A percentile compares a stretch with the other conserved stretches of the same genome.
These are phyloP conservation scores for Santalum album DNA, from an alignment of 164 flowering plant species.

Conservation along the genomic window DNA sequence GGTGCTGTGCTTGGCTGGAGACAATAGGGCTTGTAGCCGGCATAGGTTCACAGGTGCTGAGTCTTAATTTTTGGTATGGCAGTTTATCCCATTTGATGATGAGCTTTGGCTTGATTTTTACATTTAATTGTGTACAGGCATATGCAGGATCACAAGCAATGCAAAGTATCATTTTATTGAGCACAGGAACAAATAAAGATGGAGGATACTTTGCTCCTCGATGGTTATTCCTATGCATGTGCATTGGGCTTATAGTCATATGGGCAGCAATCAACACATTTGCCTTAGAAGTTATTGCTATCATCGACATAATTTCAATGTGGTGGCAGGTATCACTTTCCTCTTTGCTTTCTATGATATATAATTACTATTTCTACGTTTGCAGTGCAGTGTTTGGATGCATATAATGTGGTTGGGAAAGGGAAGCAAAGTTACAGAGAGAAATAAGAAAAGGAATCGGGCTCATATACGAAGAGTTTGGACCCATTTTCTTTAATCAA, in stretches of 20 bases:
- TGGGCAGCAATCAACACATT: conserved; percentile 75
- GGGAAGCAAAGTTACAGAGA: too few species aligned
- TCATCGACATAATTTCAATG: conserved; percentile 55
- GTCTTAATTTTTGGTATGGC: neutral
- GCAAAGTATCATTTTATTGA: conserved; percentile 51
- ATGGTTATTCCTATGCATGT: conserved; percentile 65
- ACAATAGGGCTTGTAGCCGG: conserved; percentile 65
- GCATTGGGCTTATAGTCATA: conserved; percentile 50
- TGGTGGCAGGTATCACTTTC: conserved; percentile 67
- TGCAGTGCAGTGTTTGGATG: too few species aligned
- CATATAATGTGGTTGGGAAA: too few species aligned
- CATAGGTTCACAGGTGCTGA: conserved; percentile 50
- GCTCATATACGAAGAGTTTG: too few species aligned
- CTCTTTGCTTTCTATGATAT: neutral
- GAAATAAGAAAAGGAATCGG: too few species aligned
- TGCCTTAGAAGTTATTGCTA: conserved; percentile 60
- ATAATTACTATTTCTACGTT: too few species aligned
- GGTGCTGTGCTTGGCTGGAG: conserved; percentile 77
- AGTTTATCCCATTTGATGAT: neutral
- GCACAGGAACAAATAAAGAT: conserved; percentile 63
- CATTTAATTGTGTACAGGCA: conserved; percentile 29
- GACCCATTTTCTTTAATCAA: too few species aligned
- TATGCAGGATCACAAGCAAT: conserved; percentile 61
- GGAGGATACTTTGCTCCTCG: conserved; percentile 67
- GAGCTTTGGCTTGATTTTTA: too few species aligned